A percentile compares a stretch with the other conserved stretches of the same genome.
Evolutionary conservation across 192 early-diverging fungal genomes (phyloP).

Genomic region (Gonapodya sp.): DNA sequence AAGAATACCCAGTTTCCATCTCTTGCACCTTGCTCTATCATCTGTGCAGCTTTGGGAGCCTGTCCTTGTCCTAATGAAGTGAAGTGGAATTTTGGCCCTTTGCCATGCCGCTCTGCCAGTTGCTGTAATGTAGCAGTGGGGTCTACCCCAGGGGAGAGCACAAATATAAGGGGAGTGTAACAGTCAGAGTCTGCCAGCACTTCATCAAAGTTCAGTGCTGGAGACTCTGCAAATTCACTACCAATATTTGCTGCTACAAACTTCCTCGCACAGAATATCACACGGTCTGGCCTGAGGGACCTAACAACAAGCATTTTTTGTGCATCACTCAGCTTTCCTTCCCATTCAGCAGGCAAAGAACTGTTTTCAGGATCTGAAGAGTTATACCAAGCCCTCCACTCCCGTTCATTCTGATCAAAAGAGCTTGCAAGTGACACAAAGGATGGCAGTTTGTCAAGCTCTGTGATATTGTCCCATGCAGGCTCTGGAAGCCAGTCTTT

Average conservation of each 20-base stretch:
- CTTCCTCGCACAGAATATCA: constrained; percentile 43
- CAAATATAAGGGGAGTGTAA: constrained; percentile 47
- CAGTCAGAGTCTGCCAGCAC: constrained; percentile 43
- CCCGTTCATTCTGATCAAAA: constrained; percentile 47
- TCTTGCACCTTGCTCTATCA: constrained; percentile 49
- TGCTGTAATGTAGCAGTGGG: constrained; percentile 16
- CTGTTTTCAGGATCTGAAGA: constrained; percentile 40
- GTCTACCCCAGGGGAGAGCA: constrained; percentile 54
- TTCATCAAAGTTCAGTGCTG: constrained; percentile 43
- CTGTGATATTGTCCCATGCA: constrained; percentile 45
- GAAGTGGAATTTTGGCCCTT: constrained; percentile 42
- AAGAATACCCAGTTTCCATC: constrained; percentile 56
- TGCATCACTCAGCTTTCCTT: constrained; percentile 26
- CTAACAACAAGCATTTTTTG: constrained; percentile 45
- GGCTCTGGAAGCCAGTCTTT: constrained; percentile 35
- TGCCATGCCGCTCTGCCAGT: neutral
- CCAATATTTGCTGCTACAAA: constrained; percentile 49
- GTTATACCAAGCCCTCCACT: constrained; percentile 55
- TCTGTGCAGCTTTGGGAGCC: constrained; percentile 45
- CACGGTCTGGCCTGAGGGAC: constrained; percentile 43
- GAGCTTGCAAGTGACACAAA: constrained; percentile 45
- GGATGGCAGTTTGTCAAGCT: constrained; percentile 14
- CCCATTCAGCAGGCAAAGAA: constrained; percentile 46
- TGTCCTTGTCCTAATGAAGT: constrained; percentile 54
- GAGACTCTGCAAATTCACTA: constrained; percentile 46